A percentile compares a stretch with the other conserved stretches of the same genome.
These are phyloP conservation scores for Trichoderma harzianum DNA, from an alignment of 2,329 filamentous ascomycete genomes.

Conservation along the genomic window DNA sequence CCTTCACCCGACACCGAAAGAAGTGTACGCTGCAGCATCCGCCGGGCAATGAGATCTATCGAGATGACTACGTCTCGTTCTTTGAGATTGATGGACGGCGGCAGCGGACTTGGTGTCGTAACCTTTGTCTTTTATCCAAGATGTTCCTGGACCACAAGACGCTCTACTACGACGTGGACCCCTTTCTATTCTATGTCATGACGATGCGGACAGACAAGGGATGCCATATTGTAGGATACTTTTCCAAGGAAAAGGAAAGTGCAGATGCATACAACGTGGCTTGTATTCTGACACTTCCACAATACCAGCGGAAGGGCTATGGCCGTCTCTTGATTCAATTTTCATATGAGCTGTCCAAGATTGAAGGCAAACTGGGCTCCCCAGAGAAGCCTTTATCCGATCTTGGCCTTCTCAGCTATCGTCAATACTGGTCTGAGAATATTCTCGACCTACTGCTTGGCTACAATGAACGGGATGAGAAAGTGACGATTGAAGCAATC, in stretches of 20 bases:
- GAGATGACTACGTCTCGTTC: slow-evolving; percentile 89
- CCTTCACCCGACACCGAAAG: slow-evolving; percentile 78
- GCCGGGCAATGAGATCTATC: slow-evolving; percentile 96
- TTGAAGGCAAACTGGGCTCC: slow-evolving; percentile 90
- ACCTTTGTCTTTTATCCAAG: slow-evolving; percentile 89
- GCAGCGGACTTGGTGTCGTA: slow-evolving; percentile 94
- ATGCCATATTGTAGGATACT: slow-evolving; percentile 97
- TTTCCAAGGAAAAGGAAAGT: slow-evolving; percentile 97
- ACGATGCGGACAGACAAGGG: slow-evolving; percentile 82
- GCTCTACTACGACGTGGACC: slow-evolving; percentile 98
- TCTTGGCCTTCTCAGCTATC: slow-evolving; percentile 86
- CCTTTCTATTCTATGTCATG: slow-evolving; percentile 99
- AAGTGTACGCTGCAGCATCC: slow-evolving; percentile 93
- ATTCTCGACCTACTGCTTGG: slow-evolving; percentile 84
- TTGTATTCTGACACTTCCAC: slow-evolving; percentile 93
- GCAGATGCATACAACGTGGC: slow-evolving; percentile 97
- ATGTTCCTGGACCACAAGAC: slow-evolving; percentile 98
- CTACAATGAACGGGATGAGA: slow-evolving; percentile 63
- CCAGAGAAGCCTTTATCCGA: slow-evolving; percentile 96
- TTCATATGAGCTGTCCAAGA: slow-evolving; percentile 93
- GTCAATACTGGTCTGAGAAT: slow-evolving; percentile 96
- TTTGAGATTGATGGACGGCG: slow-evolving; percentile 96
- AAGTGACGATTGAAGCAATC: slow-evolving; percentile 81
- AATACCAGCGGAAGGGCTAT: slow-evolving; percentile 93
- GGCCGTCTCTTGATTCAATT: slow-evolving; percentile 93